Conservation (phyloP, 129 eudicot species). For the Flaveria ramosissima region DNA sequence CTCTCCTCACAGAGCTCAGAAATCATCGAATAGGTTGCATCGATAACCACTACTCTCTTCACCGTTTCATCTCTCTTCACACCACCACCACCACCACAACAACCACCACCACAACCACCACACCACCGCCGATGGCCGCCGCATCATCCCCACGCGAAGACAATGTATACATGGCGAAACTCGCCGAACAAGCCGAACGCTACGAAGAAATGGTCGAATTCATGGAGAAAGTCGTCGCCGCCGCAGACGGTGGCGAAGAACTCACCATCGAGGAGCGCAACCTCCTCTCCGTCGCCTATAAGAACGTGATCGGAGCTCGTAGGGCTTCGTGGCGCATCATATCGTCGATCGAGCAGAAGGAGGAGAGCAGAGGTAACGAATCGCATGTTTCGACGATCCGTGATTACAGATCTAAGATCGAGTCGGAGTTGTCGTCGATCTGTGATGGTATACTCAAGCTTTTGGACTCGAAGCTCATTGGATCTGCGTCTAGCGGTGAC, state of each 20-base stretch:
- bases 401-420: constrained; percentile 89
- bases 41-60: constrained; percentile 27
- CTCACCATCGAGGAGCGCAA: constrained; percentile 85
- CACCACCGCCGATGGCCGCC: constrained; percentile 40
- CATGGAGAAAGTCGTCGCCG: constrained; percentile 85
- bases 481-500: constrained; percentile 64
- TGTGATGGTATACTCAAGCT: constrained; percentile 78
- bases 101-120: background rate
- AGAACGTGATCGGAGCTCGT: constrained; percentile 89
- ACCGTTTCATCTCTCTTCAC: too few species aligned
- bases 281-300: constrained; percentile 89
- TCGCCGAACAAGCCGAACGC: constrained; percentile 93
- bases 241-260: constrained; percentile 67
- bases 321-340: constrained; percentile 88
- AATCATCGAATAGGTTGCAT: constrained; percentile 20
- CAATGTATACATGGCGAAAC: constrained; percentile 83
- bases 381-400: constrained; percentile 70
- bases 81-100: background rate
- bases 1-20: constrained; percentile 11
- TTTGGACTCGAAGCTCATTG: constrained; percentile 69
- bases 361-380: constrained; percentile 85
- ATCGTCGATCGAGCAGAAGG: constrained; percentile 92
- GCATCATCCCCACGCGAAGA: constrained; percentile 70
- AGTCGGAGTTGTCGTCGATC: constrained; percentile 59
- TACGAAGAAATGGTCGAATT: constrained; percentile 93